Percentiles rank a stretch among this genome's conserved stretches.
These are phyloP conservation scores for Lactuca sativa DNA, from an alignment of 129 eudicot genomes.

Conservation along the genomic window DNA sequence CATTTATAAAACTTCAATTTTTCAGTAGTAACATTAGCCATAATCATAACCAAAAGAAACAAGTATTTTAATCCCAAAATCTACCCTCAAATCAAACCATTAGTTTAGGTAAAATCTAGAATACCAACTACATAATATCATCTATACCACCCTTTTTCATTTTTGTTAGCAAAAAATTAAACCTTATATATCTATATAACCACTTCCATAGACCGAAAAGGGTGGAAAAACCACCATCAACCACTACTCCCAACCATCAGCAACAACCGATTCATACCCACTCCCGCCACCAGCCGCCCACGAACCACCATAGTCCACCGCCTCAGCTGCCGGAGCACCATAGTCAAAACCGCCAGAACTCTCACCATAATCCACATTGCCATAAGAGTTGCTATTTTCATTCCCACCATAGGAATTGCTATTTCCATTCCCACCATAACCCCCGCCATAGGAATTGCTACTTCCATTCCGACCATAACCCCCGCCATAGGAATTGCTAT, in stretches of 20 bases:
- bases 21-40: too few species aligned
- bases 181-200: neutral
- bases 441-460: neutral
- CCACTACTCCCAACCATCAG: slow-evolving; percentile 51
- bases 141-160: slow-evolving; percentile 14
- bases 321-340: slow-evolving; percentile 15
- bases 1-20: too few species aligned
- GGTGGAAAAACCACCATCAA: slow-evolving; percentile 4
- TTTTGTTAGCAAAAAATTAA: slow-evolving; percentile 22
- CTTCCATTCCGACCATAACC: too few species aligned
- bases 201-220: slow-evolving; percentile 1
- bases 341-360: neutral
- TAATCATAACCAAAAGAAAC: too few species aligned
- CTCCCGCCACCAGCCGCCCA: slow-evolving; percentile 21
- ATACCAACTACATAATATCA: neutral
- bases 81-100: slow-evolving; percentile 15
- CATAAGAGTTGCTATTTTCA: neutral
- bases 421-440: neutral
- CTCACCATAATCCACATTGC: neutral
- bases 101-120: neutral
- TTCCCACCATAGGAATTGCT: neutral
- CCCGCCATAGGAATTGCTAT: neutral
- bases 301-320: slow-evolving; percentile 10
- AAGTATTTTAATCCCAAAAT: neutral
- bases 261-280: slow-evolving; percentile 31